Conservation (phyloP, 257 asterid species). For the Nemophila menziesii region DNA sequence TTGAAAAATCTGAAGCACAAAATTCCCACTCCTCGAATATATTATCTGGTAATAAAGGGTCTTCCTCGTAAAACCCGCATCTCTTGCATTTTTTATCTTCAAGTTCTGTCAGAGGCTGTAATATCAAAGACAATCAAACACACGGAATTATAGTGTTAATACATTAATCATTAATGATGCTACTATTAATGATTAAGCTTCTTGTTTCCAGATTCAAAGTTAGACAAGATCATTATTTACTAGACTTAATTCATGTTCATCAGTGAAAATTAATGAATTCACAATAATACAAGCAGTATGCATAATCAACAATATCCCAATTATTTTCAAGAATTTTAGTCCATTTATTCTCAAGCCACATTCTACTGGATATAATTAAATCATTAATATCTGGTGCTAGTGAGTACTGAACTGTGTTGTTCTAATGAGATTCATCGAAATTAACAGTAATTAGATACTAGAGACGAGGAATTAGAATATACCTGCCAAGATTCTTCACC, state of each 20-base stretch:
- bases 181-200: neutral
- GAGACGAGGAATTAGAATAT: neutral
- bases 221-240: neutral
- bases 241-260: neutral
- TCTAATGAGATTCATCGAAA: too few species aligned
- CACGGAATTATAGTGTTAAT: too few species aligned
- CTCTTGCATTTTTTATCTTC: conserved; percentile 56
- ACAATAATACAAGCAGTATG: neutral
- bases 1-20: conserved; percentile 60
- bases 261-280: neutral
- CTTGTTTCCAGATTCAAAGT: neutral
- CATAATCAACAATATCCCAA: neutral
- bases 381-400: too few species aligned
- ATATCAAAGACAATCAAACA: conserved; percentile 10
- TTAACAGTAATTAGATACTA: neutral
- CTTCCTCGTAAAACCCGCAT: conserved; percentile 72
- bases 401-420: too few species aligned
- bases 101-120: conserved; percentile 65
- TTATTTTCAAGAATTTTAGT: neutral
- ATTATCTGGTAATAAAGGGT: conserved; percentile 33
- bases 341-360: too few species aligned
- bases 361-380: too few species aligned
- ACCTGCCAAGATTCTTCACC: conserved; percentile 30
- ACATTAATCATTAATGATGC: neutral
- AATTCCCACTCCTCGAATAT: conserved; percentile 80